Evolutionary conservation across 176 grass and related monocot genomes (phyloP), one percentile per base, ranked within the genome.

Genomic region (Saccharum officinarum): DNA sequence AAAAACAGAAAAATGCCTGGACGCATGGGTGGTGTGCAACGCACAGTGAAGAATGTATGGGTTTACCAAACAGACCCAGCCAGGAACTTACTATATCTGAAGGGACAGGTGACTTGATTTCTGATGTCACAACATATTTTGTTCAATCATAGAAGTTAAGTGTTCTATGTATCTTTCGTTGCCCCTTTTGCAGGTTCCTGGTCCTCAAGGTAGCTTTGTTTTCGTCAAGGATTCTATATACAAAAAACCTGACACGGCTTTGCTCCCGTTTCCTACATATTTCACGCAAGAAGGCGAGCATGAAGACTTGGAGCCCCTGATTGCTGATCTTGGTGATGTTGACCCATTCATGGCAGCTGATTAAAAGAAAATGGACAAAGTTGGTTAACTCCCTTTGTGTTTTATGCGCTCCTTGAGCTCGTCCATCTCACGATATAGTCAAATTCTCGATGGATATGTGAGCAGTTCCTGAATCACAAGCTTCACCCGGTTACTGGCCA

Each of bases 1-100:
- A 99, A 99, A 94, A 95, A 91, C 44, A 88, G 86, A 80, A 99
- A 99, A 78, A 99, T 96, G 92, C 82, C 97, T 85, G 97, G 97
- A 14, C 86, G 90, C 59, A 99, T 99, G 97, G 97, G 97, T 86
- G 97, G 92, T 52, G 91, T 88, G 47, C 93, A 96, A 74, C 83
- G 88, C 15, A 99, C 93, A 0, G 92, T 97, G 45, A 94, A 99
- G 85, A 99, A 99, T 90, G 97, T 99, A 40, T 99, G 97, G 97
- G 84, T 97, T 67, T 99, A 99, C 61, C 94, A 97, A 94, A 94
- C 94, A 63, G 94, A 97, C 25, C 97, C 97, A 55, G 88, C 88
- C n/a, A 93, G 97, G 90, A 99, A 99, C 73, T 88, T 99, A 16
- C 90, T 99, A 60, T 96, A 88, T 89, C 81, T 97, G 70, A 99